Base-by-base conservation (phyloP, 1,284 basidiomycete species). In the Agaricales sp. region DNA sequence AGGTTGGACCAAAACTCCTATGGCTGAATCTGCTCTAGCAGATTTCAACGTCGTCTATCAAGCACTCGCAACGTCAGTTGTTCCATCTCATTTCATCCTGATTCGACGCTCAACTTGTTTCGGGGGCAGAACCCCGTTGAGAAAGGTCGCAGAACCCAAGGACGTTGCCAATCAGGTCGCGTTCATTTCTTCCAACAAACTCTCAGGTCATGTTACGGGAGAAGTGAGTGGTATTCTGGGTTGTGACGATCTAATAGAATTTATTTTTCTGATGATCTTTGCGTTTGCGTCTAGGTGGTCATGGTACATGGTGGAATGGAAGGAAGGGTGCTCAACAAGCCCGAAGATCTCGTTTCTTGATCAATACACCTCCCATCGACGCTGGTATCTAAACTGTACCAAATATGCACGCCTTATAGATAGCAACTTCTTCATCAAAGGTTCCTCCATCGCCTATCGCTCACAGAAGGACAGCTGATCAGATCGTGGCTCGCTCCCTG, bases 191-290 rank as follows among this genome's bases (percentile, higher is more conserved):
- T 87, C 82, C 0, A 65, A 73, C 3, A 67, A 63, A 2, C 60
- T 87, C 0, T 87, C 84, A 2, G 84, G 85, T 0, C 85, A 88
- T 59, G 73, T 87, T n/a, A 77, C 78, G 0, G 85, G 86, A 0
- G 30, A 35, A n/a, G 30, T 35, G n/a, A 8, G 30, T 8, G 30
- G n/a, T n/a, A n/a, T n/a, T n/a, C n/a, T n/a, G n/a, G n/a, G n/a
- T n/a, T n/a, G n/a, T n/a, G n/a, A n/a, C n/a, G n/a, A n/a, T n/a
- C n/a, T n/a, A n/a, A n/a, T n/a, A n/a, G n/a, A n/a, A n/a, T 35
- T 8, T n/a, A 8, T 35, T 35, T n/a, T 35, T 35, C 30, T 35
- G 30, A 8, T 8, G n/a, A 8, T 35, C 30, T 35, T 8, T n/a
- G 30, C 30, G 11, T n/a, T 35, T n/a, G 11, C 30, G 30, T n/a